Percentiles rank a stretch among this genome's conserved stretches.
Evolutionary conservation across 768 basidiomycete species (phyloP).

Genomic region (Clavaria fumosa): DNA sequence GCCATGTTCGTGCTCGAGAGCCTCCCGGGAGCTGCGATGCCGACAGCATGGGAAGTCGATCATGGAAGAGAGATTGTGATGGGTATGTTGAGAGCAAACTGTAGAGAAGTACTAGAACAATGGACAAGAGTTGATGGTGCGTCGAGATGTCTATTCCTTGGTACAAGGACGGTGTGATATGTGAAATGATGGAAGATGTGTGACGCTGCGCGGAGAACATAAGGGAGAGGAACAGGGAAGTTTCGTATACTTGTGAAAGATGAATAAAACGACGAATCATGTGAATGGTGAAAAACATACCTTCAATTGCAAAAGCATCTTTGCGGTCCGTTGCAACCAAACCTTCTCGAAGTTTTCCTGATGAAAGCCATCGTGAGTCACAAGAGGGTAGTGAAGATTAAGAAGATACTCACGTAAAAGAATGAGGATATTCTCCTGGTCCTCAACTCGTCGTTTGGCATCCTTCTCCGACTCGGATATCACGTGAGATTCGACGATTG

Average conservation of each 20-base stretch:
- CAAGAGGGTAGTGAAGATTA: not conserved
- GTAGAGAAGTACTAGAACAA: conserved; percentile 46
- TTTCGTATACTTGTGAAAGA: conserved; percentile 44
- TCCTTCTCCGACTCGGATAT: conserved; percentile 19
- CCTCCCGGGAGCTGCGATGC: conserved; percentile 22
- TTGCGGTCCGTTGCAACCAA: conserved; percentile 41
- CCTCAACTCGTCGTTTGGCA: conserved; percentile 30
- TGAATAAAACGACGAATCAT: conserved; percentile 1
- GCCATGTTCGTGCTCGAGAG: conserved; percentile 31
- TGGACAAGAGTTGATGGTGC: too few relatives aligned
- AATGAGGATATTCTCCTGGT: conserved; percentile 55
- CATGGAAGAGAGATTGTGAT: conserved; percentile 42
- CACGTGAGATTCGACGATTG: conserved; percentile 13
- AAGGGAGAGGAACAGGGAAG: conserved; percentile 48
- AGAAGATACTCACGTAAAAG: conserved; percentile 41
- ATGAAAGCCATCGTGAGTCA: not conserved
- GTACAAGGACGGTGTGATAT: conserved; percentile 48
- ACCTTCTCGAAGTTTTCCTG: conserved; percentile 69
- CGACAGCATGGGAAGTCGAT: conserved; percentile 28
- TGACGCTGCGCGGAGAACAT: conserved; percentile 49
- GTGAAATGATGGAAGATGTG: conserved; percentile 43
- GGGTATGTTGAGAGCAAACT: conserved; percentile 44
- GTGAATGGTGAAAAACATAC: conserved; percentile 20
- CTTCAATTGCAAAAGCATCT: conserved; percentile 55
- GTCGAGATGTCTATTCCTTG: too few relatives aligned